Conservation (phyloP, 805 yeast species). For the Schwanniomyces polymorphus region DNA sequence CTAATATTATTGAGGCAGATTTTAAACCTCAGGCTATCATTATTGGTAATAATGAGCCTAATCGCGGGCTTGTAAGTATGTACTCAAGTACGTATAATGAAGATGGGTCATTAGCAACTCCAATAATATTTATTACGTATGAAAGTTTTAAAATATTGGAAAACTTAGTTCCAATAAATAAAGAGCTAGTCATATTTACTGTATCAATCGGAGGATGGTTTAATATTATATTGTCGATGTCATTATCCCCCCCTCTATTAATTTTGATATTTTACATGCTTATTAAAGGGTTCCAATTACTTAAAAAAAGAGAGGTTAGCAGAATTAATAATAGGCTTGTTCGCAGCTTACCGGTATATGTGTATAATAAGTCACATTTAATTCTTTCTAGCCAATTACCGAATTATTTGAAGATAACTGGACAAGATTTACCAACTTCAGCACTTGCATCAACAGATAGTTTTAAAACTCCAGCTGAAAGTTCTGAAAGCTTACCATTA, state of each 20-base stretch:
- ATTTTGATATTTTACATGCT: slow-evolving; percentile 33
- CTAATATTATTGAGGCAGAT: slow-evolving; percentile 37
- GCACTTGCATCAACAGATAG: slow-evolving; percentile 1
- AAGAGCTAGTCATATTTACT: slow-evolving; percentile 23
- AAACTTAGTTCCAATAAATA: slow-evolving; percentile 4
- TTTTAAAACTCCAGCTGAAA: slow-evolving; percentile 9
- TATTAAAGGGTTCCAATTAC: slow-evolving; percentile 28
- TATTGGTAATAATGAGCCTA: slow-evolving; percentile 55
- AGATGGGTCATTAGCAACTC: slow-evolving; percentile 39
- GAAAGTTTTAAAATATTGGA: slow-evolving; percentile 36
- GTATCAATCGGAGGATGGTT: slow-evolving; percentile 39
- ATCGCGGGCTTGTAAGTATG: slow-evolving; percentile 53
- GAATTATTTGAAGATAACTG: slow-evolving; percentile 31
- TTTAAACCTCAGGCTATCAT: slow-evolving; percentile 48
- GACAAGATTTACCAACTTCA: slow-evolving; percentile 17
- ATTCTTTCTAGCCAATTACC: slow-evolving; percentile 23
- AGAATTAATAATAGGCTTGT: slow-evolving; percentile 31
- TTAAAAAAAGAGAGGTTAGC: slow-evolving; percentile 24
- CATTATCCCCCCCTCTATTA: slow-evolving; percentile 42
- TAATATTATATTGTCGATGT: slow-evolving; percentile 39
- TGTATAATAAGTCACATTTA: slow-evolving; percentile 36
- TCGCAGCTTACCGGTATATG: slow-evolving; percentile 35
- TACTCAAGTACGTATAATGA: slow-evolving; percentile 46
- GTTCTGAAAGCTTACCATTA: slow-evolving; percentile 20
- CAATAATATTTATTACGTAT: slow-evolving; percentile 52